These are phyloP conservation scores for Salix dunnii DNA, from an alignment of 345 rosid species.

Conservation along the genomic window DNA sequence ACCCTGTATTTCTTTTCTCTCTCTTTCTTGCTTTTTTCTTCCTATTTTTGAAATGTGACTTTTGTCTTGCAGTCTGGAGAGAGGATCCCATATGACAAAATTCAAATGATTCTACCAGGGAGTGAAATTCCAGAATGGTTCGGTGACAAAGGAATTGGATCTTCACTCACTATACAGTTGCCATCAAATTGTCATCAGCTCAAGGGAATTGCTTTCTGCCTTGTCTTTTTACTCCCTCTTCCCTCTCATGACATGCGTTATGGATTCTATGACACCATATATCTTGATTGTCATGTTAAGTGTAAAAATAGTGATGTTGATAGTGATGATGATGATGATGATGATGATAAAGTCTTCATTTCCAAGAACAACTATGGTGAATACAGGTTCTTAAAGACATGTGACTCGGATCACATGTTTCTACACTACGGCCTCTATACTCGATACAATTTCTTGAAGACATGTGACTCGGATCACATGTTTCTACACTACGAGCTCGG, in stretches of 20 bases:
- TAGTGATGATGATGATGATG: too few species aligned
- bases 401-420: too few species aligned
- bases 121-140: slow-evolving; percentile 17
- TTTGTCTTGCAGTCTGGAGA: not conserved
- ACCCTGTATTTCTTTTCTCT: not conserved
- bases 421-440: too few species aligned
- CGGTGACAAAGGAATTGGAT: not conserved
- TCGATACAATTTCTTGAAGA: too few species aligned
- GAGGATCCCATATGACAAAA: fast-evolving
- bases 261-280: too few species aligned
- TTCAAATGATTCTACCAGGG: not conserved
- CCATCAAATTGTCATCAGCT: not conserved
- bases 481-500: too few species aligned
- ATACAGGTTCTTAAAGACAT: too few species aligned
- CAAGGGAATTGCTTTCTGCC: not conserved
- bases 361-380: too few species aligned
- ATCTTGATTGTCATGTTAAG: too few species aligned
- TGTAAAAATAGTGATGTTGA: too few species aligned
- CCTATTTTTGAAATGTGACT: not conserved
- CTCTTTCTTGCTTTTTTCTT: not conserved
- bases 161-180: not conserved
- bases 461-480: too few species aligned
- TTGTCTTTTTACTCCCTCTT: not conserved
- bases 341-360: too few species aligned
- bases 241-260: not conserved